Conservation (phyloP, 2,329 filamentous ascomycete species). For the Aspergillus sp. region DNA sequence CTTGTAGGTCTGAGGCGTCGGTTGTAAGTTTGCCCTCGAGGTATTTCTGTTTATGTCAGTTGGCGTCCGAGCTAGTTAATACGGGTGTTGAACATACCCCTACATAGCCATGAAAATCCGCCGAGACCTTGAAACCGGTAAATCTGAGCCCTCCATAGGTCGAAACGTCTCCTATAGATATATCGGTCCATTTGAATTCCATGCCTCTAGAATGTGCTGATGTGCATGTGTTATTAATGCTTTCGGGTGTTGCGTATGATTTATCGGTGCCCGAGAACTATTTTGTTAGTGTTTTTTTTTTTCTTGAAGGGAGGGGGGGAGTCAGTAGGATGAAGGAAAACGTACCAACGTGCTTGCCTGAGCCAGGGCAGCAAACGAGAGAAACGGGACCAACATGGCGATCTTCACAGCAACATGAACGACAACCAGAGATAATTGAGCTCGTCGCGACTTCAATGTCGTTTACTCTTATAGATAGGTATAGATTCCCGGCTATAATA, state of each 20-base stretch:
- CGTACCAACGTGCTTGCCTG: background rate
- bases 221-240: background rate
- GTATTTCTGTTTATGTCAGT: constrained; percentile 37
- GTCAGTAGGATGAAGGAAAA: background rate
- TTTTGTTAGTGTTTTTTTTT: background rate
- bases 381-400: background rate
- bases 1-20: constrained; percentile 34
- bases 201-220: background rate
- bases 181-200: background rate
- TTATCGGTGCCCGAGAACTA: background rate
- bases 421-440: constrained; percentile 20
- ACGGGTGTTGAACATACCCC: constrained; percentile 29
- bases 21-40: too few relatives aligned
- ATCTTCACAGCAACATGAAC: constrained; percentile 54
- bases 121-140: background rate
- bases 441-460: too few relatives aligned
- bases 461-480: too few relatives aligned
- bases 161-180: background rate
- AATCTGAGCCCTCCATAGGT: background rate
- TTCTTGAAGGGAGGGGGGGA: too few relatives aligned
- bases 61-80: constrained; percentile 36
- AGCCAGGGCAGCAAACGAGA: constrained; percentile 6
- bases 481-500: too few relatives aligned
- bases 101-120: constrained; percentile 21
- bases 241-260: background rate